Conservation (phyloP, 2,329 filamentous ascomycete genomes). For the Diaporthe sp. region DNA sequence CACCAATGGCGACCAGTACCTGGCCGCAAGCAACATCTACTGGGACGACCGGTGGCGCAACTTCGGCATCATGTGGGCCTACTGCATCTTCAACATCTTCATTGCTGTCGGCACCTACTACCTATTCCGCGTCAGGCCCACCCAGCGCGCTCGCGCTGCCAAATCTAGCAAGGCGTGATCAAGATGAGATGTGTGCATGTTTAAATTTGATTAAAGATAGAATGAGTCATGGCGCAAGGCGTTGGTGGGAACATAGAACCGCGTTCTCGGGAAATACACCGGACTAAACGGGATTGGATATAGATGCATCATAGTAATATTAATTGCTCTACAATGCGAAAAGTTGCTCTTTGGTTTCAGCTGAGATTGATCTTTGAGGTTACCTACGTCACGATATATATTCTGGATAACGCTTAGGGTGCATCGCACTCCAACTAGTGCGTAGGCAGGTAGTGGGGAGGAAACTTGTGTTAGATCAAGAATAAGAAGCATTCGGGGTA, state of each 20-base stretch:
- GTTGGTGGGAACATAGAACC: neutral
- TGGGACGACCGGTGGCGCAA: slow-evolving; percentile 73
- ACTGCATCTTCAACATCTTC: slow-evolving; percentile 71
- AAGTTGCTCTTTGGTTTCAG: neutral
- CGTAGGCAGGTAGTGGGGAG: neutral
- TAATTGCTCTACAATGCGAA: neutral
- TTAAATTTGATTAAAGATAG: slow-evolving; percentile 1
- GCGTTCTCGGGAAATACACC: neutral
- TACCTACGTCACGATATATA: no score
- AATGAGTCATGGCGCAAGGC: slow-evolving; percentile 5
- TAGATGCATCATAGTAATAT: neutral
- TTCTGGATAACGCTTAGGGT: no score
- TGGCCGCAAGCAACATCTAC: slow-evolving; percentile 57
- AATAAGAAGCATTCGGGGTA: no score
- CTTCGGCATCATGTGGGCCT: slow-evolving; percentile 76
- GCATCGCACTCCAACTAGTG: neutral
- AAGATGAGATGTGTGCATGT: neutral
- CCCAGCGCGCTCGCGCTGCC: slow-evolving; percentile 17
- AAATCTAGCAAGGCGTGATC: slow-evolving; percentile 15
- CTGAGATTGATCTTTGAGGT: neutral
- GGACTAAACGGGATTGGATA: neutral
- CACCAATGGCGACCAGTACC: slow-evolving; percentile 69
- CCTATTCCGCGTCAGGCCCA: slow-evolving; percentile 62
- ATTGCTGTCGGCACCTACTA: slow-evolving; percentile 72
- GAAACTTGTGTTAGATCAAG: no score